Percentiles rank a stretch among this genome's conserved stretches.
These are phyloP conservation scores for Phoma herbarum DNA, from an alignment of 2,329 filamentous ascomycete genomes.

Conservation along the genomic window DNA sequence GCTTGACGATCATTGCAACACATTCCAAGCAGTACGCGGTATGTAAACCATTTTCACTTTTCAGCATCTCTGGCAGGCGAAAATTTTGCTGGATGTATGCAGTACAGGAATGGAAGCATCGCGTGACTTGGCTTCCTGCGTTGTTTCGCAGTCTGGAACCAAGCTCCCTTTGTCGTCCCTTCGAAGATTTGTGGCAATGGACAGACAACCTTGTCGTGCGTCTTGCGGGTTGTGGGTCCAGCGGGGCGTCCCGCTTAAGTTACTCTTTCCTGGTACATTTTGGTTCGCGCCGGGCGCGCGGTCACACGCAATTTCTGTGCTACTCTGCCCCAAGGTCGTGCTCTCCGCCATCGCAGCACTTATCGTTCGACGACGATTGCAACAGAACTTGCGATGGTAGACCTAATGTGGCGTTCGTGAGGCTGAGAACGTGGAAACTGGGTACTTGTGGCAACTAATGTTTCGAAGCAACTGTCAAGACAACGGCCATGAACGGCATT, in stretches of 20 bases:
- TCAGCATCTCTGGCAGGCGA: not conserved
- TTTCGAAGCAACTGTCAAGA: slow-evolving; percentile 21
- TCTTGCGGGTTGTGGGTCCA: slow-evolving; percentile 20
- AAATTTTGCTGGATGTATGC: not conserved
- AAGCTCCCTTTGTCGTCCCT: not conserved
- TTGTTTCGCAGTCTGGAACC: not conserved
- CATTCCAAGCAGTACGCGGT: slow-evolving; percentile 10
- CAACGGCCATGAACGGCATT: slow-evolving; percentile 21
- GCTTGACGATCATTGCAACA: not conserved
- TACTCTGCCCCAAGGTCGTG: slow-evolving; percentile 7
- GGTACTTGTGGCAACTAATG: slow-evolving; percentile 19
- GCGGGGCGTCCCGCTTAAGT: slow-evolving; percentile 18
- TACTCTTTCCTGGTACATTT: slow-evolving; percentile 9
- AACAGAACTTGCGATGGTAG: slow-evolving; percentile 7
- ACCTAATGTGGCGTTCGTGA: slow-evolving; percentile 17
- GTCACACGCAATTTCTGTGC: slow-evolving; percentile 14
- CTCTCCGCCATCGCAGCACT: slow-evolving; percentile 3
- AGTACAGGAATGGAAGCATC: not conserved
- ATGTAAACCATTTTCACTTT: not conserved
- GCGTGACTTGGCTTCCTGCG: not conserved
- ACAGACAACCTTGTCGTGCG: slow-evolving; percentile 13
- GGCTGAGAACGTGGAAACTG: slow-evolving; percentile 14
- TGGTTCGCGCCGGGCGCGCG: slow-evolving; percentile 9
- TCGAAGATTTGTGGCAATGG: slow-evolving; percentile 5
- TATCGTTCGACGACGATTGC: slow-evolving; percentile 17